Conservation (phyloP, 2,329 filamentous ascomycete species). For the Sclerotiophoma versabilis region DNA sequence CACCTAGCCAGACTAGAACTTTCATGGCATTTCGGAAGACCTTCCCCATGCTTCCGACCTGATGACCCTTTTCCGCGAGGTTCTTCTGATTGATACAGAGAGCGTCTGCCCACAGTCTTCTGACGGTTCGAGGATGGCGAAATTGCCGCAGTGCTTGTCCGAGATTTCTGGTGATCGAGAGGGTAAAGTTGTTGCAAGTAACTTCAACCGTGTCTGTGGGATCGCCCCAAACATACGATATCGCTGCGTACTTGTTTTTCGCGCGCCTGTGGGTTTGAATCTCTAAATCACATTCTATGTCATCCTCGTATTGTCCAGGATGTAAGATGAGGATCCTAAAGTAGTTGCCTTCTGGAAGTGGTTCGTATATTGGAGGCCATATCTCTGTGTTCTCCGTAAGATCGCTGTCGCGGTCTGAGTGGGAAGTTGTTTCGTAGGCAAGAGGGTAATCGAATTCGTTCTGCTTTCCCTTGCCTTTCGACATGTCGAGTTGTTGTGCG, state of each 20-base stretch:
- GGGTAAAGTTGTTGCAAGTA: background rate
- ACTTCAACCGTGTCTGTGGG: background rate
- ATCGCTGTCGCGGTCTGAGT: too few relatives aligned
- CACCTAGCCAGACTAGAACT: background rate
- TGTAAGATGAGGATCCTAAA: too few relatives aligned
- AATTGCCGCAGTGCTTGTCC: background rate
- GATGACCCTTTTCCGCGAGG: background rate
- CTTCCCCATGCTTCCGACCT: background rate
- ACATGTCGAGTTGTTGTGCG: too few relatives aligned
- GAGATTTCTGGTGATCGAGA: background rate
- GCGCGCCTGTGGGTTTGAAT: background rate
- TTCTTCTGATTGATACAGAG: background rate
- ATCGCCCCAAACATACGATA: slow-evolving; percentile 2
- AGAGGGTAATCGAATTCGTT: too few relatives aligned
- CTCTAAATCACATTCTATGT: background rate
- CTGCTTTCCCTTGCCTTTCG: too few relatives aligned
- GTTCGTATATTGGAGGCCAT: too few relatives aligned
- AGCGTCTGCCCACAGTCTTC: background rate
- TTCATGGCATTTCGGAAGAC: background rate
- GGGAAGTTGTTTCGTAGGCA: too few relatives aligned
- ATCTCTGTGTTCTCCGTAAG: too few relatives aligned
- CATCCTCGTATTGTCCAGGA: too few relatives aligned
- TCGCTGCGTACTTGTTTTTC: background rate
- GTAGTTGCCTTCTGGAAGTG: too few relatives aligned
- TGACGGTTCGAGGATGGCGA: background rate